Conservation (phyloP, 2,329 filamentous ascomycete genomes). For the Alternaria brassicae region DNA sequence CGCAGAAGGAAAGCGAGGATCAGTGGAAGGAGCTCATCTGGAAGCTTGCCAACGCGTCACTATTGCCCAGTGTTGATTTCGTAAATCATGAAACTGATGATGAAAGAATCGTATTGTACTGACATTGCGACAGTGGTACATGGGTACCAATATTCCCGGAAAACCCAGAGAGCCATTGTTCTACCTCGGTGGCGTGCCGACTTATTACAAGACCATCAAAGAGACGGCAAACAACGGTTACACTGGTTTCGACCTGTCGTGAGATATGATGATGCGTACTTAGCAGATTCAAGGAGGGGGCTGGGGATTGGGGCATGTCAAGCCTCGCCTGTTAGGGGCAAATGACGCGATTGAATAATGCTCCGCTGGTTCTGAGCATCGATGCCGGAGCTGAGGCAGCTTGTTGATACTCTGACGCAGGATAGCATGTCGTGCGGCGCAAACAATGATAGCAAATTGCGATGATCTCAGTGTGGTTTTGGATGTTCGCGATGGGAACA, state of each 20-base stretch:
- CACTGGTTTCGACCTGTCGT: conserved; percentile 20
- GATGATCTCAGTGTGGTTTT: background rate
- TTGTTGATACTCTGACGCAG: background rate
- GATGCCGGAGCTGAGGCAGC: background rate
- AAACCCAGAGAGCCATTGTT: conserved; percentile 62
- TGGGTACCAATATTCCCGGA: conserved; percentile 63
- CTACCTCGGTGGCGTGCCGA: conserved; percentile 51
- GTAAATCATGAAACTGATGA: background rate
- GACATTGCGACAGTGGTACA: conserved; percentile 54
- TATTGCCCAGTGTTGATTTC: conserved; percentile 57
- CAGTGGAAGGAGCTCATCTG: conserved; percentile 60
- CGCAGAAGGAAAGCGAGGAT: conserved; percentile 55
- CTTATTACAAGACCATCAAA: conserved; percentile 29
- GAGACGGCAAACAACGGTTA: conserved; percentile 26
- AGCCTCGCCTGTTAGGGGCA: background rate
- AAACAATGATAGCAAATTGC: background rate
- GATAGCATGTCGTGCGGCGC: background rate
- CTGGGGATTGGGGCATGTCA: background rate
- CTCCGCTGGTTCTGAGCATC: background rate
- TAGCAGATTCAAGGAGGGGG: background rate
- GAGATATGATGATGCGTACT: background rate
- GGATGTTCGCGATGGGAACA: background rate
- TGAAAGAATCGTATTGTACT: background rate
- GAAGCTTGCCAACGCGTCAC: conserved; percentile 55
- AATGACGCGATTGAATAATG: background rate